phyloP scores from a whole-genome alignment of 1,284 basidiomycete genomes.

The Grifola frondosa region DNA sequence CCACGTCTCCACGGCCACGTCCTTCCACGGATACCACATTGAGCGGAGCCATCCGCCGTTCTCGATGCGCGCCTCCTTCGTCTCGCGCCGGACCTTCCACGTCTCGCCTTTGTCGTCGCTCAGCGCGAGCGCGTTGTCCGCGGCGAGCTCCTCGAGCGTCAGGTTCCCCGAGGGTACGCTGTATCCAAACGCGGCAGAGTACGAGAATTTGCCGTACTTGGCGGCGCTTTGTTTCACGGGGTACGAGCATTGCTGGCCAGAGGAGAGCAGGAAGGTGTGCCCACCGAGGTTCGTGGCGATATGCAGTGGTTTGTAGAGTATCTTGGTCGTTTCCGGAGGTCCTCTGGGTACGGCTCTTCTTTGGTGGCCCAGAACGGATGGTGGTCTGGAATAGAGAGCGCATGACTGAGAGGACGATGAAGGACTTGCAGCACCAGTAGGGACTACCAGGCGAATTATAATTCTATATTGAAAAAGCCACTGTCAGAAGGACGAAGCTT shows the following conservation, averaged over 20 bases:
- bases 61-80: conserved; percentile 63
- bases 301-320: conserved; percentile 63
- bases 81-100: conserved; percentile 68
- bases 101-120: conserved; percentile 68
- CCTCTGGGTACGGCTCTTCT: conserved; percentile 61
- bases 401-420: too few species aligned
- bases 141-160: conserved; percentile 70
- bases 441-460: conserved; percentile 82
- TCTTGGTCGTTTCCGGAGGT: conserved; percentile 46
- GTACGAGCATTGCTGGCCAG: conserved; percentile 78
- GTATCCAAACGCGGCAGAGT: conserved; percentile 75
- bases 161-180: conserved; percentile 68
- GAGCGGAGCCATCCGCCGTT: conserved; percentile 56
- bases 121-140: conserved; percentile 68
- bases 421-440: conserved; percentile 83
- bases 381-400: conserved; percentile 58
- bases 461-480: too few species aligned
- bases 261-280: conserved; percentile 72
- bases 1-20: conserved; percentile 75
- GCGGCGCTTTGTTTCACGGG: conserved; percentile 75
- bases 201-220: conserved; percentile 78
- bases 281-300: conserved; percentile 62
- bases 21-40: conserved; percentile 74
- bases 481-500: background rate
- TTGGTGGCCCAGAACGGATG: conserved; percentile 72